Base-by-base conservation (phyloP, 192 early-diverging fungal genomes). In the Coemansia sp. region DNA sequence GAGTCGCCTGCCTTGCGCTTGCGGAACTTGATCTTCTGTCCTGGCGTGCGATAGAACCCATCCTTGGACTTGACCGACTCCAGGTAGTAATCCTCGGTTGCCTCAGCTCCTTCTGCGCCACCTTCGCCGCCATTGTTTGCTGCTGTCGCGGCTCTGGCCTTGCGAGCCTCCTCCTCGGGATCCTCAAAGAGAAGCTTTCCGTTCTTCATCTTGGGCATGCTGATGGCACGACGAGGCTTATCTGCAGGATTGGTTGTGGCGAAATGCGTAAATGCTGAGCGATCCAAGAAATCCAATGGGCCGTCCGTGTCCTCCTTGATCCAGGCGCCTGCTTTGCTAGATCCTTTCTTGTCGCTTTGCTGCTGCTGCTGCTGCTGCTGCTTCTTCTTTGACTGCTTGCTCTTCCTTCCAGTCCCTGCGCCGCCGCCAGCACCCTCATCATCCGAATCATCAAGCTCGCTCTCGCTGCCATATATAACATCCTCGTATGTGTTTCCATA, bases 261-360 rank as follows among this genome's bases (percentile, higher is more conserved):
- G 36, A 89, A 79, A 57, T 84, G 86, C 9, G 87, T 85, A 29
- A 97, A 89, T 22, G 92, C 91, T 49, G 86, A 77, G 23, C 87
- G 84, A 75, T 97, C 95, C 66, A 99, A 79, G 71, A 98, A 96
- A 84, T 99, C 97, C 42, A 97, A 67, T 32, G 90, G 90, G 0
- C 85, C 85, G 42, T 87, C 84, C 17, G 83, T 85, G 48, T 87
- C 86, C 70, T 92, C 91, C 66, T 86, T 84, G 61, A 91, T 92
- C 83, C 85, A 91, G 8, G 75, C 77, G 9, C 68, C 69, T 9
- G 42, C 17, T 2, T 19, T 19, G 41, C 35, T 54, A 17, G 64
- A 20, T 33, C 75, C 76, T 53, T 78, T 80, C 65, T 76, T 59
- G 35, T 60, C 46, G 20, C 43, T 46, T 9, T 63, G 66, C 61